A percentile compares a stretch with the other conserved stretches of the same genome.
Evolutionary conservation across 2,329 filamentous ascomycete genomes (phyloP).

Genomic region (Grosmannia penicillata): DNA sequence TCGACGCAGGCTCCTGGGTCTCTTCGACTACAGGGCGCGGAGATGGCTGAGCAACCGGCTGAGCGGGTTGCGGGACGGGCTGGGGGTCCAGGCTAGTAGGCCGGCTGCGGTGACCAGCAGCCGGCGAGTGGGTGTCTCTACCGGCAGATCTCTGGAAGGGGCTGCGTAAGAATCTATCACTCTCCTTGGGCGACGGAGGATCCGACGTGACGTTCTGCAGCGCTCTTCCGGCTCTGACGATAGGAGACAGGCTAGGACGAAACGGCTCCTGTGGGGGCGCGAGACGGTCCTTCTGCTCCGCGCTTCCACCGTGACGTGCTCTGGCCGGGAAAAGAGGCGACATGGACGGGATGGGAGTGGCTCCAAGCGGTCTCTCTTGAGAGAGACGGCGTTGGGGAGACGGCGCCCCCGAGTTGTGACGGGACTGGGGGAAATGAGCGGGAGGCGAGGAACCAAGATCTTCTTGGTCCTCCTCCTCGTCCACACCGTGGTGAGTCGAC

Average conservation of each 20-base stretch:
- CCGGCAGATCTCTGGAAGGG: slow-evolving; percentile 31
- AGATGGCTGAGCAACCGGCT: not conserved
- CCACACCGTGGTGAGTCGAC: too few species aligned
- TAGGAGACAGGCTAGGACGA: slow-evolving; percentile 37
- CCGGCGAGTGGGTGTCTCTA: slow-evolving; percentile 17
- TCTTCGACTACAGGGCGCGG: too few species aligned
- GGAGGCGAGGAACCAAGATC: slow-evolving; percentile 7
- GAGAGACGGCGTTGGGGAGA: not conserved
- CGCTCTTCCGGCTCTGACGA: slow-evolving; percentile 40
- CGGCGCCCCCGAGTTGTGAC: not conserved
- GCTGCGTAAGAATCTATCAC: slow-evolving; percentile 36
- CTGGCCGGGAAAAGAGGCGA: slow-evolving; percentile 7
- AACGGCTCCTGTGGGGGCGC: slow-evolving; percentile 15
- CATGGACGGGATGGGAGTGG: slow-evolving; percentile 1
- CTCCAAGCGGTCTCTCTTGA: not conserved
- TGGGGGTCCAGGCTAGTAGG: slow-evolving; percentile 1
- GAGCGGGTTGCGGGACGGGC: not conserved
- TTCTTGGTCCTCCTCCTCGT: too few species aligned
- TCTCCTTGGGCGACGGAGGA: slow-evolving; percentile 37
- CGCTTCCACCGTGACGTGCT: not conserved
- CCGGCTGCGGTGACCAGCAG: slow-evolving; percentile 2
- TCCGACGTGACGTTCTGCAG: slow-evolving; percentile 45
- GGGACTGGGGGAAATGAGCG: not conserved
- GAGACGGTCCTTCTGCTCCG: slow-evolving; percentile 10
- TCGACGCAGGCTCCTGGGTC: too few species aligned